Evolutionary conservation across 257 asterid species (phyloP), one percentile per base, ranked within the genome.

Genomic region (Ehretia macrophylla): DNA sequence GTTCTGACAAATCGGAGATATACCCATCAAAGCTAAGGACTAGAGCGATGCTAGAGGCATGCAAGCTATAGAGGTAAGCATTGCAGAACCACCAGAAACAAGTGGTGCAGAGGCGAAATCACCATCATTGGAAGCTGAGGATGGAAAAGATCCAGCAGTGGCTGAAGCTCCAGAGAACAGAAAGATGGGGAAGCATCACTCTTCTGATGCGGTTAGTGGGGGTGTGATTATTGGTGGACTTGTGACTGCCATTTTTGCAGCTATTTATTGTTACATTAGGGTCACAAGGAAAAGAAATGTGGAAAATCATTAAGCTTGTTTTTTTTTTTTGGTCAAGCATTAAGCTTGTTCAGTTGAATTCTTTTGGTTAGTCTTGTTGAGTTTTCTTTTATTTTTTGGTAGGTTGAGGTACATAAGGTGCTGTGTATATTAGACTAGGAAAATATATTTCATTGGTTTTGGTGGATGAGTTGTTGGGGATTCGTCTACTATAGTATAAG

Each of bases 221-320:
- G 88, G 86, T 37, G 86, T 87, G 47, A 84, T 87, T 14, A 67
- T 87, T 55, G 96, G 94, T 64, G 96, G 94, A 23, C 94, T 87
- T 65, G 82, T 80, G 48, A 81, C 94, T 63, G 90, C 76, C 68
- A 63, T 72, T 63, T 80, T 84, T 35, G 94, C 88, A 4, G 80
- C 86, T 44, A 86, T 87, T 63, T 87, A 71, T 56, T 84, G 91
- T 75, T 87, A 87, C 66, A 87, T 87, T 62, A 72, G 90, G 38
- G 91, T 82, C 32, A 87, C 96, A 5, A 59, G 93, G 54, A 76
- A 59, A 49, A 71, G 51, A 62, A 68, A 60, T 5, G 53, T 32
- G 9, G 73, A 60, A n/a, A 46, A 56, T 8, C 37, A 52, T 11
- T 53, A 39, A 48, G 1, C 37, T 20, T 4, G 4, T n/a, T n/a